Evolutionary conservation across 345 rosid genomes (phyloP).

Genomic region (Linum trigynum): DNA sequence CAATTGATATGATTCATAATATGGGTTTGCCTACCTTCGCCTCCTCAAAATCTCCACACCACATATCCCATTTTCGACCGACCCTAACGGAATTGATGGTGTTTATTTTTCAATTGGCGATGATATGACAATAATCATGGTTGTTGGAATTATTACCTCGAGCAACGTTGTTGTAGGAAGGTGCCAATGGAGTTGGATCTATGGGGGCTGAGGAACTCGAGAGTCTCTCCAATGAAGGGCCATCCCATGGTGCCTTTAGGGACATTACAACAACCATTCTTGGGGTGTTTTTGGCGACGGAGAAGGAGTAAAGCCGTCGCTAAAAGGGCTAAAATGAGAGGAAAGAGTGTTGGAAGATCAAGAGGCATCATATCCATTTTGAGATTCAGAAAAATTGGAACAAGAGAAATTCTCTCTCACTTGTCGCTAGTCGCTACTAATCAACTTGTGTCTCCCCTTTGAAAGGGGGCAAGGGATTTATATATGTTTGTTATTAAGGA

Average conservation of each 20-base stretch:
- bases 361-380: neutral
- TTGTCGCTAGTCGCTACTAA: no score
- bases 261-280: conserved; percentile 12
- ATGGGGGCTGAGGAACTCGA: conserved; percentile 71
- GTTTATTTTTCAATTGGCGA: neutral
- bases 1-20: no score
- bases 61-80: no score
- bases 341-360: neutral
- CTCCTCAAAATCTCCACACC: no score
- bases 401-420: no score
- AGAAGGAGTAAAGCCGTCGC: conserved; percentile 11
- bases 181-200: conserved; percentile 49
- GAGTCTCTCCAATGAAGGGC: conserved; percentile 72
- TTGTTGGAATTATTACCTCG: conserved; percentile 30
- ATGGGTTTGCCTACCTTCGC: no score
- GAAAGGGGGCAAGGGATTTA: no score
- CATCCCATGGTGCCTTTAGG: conserved; percentile 67
- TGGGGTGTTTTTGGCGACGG: neutral
- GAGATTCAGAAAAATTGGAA: no score
- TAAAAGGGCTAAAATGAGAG: conserved; percentile 18
- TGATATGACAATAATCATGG: neutral
- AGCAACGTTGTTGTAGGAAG: conserved; percentile 57
- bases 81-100: no score
- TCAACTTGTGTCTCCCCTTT: no score
- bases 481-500: no score